These are phyloP conservation scores for Sporisorium exsertum DNA, from an alignment of 1,284 basidiomycete genomes.

Conservation along the genomic window DNA sequence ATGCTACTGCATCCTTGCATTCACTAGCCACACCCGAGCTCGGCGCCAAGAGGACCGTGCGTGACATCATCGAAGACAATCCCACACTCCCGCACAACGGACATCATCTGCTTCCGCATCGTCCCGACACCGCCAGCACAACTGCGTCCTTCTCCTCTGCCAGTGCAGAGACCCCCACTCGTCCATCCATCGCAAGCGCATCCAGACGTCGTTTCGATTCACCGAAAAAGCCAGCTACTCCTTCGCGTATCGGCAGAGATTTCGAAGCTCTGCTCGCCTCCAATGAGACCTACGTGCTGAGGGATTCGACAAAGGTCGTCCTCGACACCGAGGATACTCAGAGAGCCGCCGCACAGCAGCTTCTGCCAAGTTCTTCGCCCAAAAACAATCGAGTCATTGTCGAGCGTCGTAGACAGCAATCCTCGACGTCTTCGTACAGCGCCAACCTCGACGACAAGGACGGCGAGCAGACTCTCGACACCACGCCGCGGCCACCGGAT, in stretches of 20 bases:
- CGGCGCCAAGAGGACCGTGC: slow-evolving; percentile 3
- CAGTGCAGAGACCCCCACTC: slow-evolving; percentile 14
- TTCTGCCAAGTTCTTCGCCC: slow-evolving; percentile 4
- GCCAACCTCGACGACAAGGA: slow-evolving; percentile 17
- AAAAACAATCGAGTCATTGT: slow-evolving; percentile 33
- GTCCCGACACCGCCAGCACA: slow-evolving; percentile 34
- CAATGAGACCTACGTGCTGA: slow-evolving; percentile 53
- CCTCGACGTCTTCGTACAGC: slow-evolving; percentile 19
- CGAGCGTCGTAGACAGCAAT: slow-evolving; percentile 23
- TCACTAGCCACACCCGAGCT: slow-evolving; percentile 12
- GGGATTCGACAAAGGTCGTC: slow-evolving; percentile 37
- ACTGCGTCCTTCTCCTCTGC: slow-evolving; percentile 30
- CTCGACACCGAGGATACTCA: slow-evolving; percentile 18
- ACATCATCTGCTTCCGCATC: slow-evolving; percentile 1
- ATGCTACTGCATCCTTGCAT: slow-evolving; percentile 4
- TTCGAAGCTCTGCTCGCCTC: slow-evolving; percentile 56
- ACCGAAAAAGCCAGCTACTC: slow-evolving; percentile 20
- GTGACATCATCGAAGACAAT: slow-evolving; percentile 1
- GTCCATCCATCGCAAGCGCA: slow-evolving; percentile 10
- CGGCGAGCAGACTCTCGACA: slow-evolving; percentile 12
- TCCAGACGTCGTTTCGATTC: slow-evolving; percentile 18
- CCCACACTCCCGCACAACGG: slow-evolving; percentile 3
- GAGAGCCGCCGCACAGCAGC: background rate
- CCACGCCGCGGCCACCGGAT: slow-evolving; percentile 28
- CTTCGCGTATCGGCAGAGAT: slow-evolving; percentile 40